Base-by-base conservation (phyloP, 495 filamentous ascomycete species). In the Neurospora sp. region DNA sequence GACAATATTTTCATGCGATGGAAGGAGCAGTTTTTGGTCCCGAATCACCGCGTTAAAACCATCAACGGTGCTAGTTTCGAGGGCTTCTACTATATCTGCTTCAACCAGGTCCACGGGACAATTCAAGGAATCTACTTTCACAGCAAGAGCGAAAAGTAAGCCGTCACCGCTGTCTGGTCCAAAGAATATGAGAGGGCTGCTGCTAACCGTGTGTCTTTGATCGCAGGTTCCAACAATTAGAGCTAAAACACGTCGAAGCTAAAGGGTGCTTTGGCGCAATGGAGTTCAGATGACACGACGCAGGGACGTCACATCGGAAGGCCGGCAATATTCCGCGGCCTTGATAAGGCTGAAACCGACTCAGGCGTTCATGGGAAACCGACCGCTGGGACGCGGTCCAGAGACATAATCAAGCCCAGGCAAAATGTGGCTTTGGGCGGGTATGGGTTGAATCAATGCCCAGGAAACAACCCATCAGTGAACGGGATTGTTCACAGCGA, bases 31-130 rank as follows among this genome's bases (percentile, higher is more conserved):
- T 99, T 99, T 79, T 86, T 99, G 8, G 96, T 99, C 4, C 96
- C 96, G 10, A 94, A 98, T 77, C 96, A 99, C 81, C 88, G 93
- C 3, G 93, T 98, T 27, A 85, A 89, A 72, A 93, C 92, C 20
- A 96, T 99, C 73, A 90, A 89, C 38, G 96, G 96, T 4, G 96
- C 96, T 1, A 97, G 94, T 76, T 99, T 98, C 77, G 96, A 99
- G 75, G 96, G 96, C 0, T 99, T 99, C 78, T 99, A 99, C 79
- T 99, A 98, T 76, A 98, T 99, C 72, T 98, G 94, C 82, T 99
- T 98, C 83, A 97, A 98, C 79, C 96, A 98, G 82, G 84, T 92
- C 14, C 83, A 87, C 37, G 96, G 96, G 18, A 90, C 86, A 41
- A 91, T 99, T 18, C 93, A 88, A 76, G 96, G 96, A 10, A 97